Base-by-base conservation (phyloP, 192 early-diverging fungal genomes). In the Coemansia pectinata region DNA sequence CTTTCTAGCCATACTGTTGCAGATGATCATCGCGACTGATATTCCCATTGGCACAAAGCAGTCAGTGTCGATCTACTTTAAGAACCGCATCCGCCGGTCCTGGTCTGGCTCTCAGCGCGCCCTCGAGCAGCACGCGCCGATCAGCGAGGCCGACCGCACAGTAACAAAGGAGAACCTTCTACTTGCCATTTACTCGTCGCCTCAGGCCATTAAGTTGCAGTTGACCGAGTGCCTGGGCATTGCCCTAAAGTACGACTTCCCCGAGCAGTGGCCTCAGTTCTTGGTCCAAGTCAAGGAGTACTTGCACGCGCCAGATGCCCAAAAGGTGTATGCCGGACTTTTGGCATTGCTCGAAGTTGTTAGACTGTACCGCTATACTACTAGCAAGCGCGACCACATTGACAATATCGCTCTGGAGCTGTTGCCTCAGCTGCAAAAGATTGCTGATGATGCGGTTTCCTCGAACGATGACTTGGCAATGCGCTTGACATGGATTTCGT, bases 31-130 rank as follows among this genome's bases (percentile, higher is more conserved):
- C 63, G 61, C 65, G 33, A 59, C 71, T 14, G 77, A 85, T 42
- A 39, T 78, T 15, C 59, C 66, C 33, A 47, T 66, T 29, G 77
- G 76, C 58, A 79, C 70, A 19, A 85, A 76, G 66, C 78, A 85
- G 65, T 73, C 75, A 10, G 84, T 72, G 48, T 76, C 93, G 10
- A 92, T 97, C 70, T 95, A 92, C 86, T 94, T 97, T 79, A 97
- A 97, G 72, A 97, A 97, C 82, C 84, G 90, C 8, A 74, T 95
- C 39, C 77, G 79, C 33, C 86, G 86, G 63, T 87, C 88, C 17
- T 96, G 95, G 95, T 80, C 53, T 39, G 66, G 53, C 67, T 77
- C 44, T 17, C 50, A 38, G 41, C 79, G 55, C 52, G 70, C 63
- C 58, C 72, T 64, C 69, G 75, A 77, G 65, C 69, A 71, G 74